Evolutionary conservation across 164 flowering plant genomes (phyloP).

Genomic region (Magnolia officinalis): DNA sequence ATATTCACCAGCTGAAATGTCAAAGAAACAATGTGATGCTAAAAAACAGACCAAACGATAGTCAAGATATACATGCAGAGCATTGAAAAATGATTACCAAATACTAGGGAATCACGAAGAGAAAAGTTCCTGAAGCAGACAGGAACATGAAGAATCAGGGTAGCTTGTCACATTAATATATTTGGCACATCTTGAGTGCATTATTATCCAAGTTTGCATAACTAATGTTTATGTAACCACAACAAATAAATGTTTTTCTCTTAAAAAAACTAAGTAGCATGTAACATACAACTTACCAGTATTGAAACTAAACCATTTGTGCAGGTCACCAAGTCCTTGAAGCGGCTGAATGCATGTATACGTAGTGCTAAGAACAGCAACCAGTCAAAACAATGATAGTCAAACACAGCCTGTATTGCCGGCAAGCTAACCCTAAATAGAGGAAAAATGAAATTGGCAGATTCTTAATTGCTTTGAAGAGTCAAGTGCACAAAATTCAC

Average conservation of each 20-base stretch:
- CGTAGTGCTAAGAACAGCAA: slow-evolving; percentile 89
- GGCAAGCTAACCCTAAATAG: neutral
- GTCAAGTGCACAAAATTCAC: slow-evolving; percentile 76
- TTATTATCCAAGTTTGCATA: neutral
- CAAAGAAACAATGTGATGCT: neutral
- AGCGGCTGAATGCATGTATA: slow-evolving; percentile 75
- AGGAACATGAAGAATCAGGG: slow-evolving; percentile 84
- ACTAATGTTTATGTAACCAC: too few relatives aligned
- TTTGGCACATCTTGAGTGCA: slow-evolving; percentile 7
- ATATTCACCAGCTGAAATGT: slow-evolving; percentile 2
- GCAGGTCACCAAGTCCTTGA: slow-evolving; percentile 88
- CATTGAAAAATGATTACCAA: slow-evolving; percentile 48
- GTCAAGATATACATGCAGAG: slow-evolving; percentile 2
- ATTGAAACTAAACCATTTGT: slow-evolving; percentile 82
- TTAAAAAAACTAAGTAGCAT: neutral
- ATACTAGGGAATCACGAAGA: slow-evolving; percentile 40
- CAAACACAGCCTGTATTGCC: slow-evolving; percentile 34
- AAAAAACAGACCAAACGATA: neutral
- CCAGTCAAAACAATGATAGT: slow-evolving; percentile 92
- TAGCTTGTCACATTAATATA: slow-evolving; percentile 49
- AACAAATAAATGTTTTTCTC: neutral
- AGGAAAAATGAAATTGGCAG: neutral
- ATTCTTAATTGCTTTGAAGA: slow-evolving; percentile 73
- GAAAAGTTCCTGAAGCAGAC: slow-evolving; percentile 61
- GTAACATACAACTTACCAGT: slow-evolving; percentile 53